Conservation (phyloP, 495 filamentous ascomycete species). For the Paragyromitra xinjiangensis region DNA sequence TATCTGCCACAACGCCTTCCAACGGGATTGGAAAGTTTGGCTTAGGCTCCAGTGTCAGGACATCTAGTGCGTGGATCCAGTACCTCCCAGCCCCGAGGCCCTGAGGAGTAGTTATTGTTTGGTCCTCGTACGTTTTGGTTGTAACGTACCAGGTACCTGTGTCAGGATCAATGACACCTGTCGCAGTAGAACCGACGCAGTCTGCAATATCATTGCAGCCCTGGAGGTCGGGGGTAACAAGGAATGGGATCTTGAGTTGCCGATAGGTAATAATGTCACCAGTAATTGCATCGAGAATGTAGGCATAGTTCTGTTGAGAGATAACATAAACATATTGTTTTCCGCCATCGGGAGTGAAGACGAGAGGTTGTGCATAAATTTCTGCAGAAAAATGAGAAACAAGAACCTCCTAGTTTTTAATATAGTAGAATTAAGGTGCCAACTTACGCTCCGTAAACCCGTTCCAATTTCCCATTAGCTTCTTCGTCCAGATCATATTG, state of each 20-base stretch:
- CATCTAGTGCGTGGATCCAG: constrained; percentile 60
- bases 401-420: not conserved
- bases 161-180: constrained; percentile 64
- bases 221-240: constrained; percentile 59
- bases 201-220: constrained; percentile 63
- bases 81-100: constrained; percentile 58
- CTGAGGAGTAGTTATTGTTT: constrained; percentile 49
- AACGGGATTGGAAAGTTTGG: constrained; percentile 60
- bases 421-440: not conserved
- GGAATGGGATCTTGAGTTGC: constrained; percentile 62
- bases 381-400: constrained; percentile 32
- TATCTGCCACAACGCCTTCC: constrained; percentile 60
- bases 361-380: constrained; percentile 57
- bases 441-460: constrained; percentile 55
- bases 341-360: constrained; percentile 50
- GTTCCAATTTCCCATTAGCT: constrained; percentile 54
- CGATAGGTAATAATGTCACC: constrained; percentile 60
- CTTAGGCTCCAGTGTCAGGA: constrained; percentile 59
- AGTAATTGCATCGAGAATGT: constrained; percentile 62
- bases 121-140: constrained; percentile 61
- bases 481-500: constrained; percentile 53
- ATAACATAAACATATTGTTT: constrained; percentile 62
- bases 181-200: constrained; percentile 62
- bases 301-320: constrained; percentile 62
- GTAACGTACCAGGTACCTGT: constrained; percentile 62